phyloP scores from a whole-genome alignment of 768 basidiomycete genomes.

The Candolleomyces aberdarensis region DNA sequence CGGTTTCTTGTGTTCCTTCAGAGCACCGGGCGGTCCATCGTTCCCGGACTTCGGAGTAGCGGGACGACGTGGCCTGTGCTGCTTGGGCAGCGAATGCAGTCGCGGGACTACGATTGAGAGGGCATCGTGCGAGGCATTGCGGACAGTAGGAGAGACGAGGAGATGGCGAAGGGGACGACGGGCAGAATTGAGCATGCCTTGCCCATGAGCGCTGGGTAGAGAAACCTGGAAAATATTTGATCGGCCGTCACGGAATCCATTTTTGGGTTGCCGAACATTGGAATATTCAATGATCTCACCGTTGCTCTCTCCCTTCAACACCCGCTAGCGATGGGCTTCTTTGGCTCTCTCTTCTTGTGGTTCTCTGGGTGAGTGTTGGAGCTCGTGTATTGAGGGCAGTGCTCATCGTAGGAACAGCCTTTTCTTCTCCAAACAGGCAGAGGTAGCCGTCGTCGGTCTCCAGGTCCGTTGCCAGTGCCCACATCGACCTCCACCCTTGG shows the following conservation, averaged over 20 bases:
- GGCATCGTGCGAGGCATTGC: no score
- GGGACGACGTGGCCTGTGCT: neutral
- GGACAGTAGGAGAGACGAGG: no score
- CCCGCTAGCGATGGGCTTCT: constrained; percentile 22
- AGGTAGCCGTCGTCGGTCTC: constrained; percentile 88
- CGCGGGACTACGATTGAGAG: neutral
- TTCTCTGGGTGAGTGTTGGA: constrained; percentile 33
- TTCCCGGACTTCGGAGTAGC: no score
- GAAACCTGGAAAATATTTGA: neutral
- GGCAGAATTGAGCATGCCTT: neutral
- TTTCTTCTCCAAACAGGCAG: constrained; percentile 85
- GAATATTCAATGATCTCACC: neutral
- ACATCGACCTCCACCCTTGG: neutral
- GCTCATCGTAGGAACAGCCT: constrained; percentile 38
- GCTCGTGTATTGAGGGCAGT: neutral
- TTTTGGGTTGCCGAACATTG: no score
- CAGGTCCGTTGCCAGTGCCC: constrained; percentile 46
- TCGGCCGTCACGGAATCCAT: no score
- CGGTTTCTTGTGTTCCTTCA: neutral
- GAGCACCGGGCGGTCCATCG: neutral
- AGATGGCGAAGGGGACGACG: no score
- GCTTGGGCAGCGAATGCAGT: neutral
- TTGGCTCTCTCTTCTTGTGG: constrained; percentile 44
- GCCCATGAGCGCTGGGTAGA: neutral
- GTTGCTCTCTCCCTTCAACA: neutral